phyloP scores from a whole-genome alignment of 1,284 basidiomycete species.

The Acaromyces ingoldii region DNA sequence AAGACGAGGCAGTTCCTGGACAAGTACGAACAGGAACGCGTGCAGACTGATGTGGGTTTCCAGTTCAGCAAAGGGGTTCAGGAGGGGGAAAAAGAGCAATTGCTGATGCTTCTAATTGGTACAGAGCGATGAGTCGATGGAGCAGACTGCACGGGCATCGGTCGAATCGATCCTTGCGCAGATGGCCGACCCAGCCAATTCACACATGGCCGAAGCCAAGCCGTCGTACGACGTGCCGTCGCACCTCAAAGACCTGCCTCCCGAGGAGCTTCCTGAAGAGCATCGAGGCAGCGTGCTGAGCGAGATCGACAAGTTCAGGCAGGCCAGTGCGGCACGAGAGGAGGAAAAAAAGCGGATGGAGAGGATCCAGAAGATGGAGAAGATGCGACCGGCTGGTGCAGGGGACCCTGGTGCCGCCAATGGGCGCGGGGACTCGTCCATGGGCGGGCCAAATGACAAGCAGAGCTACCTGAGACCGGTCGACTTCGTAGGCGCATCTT shows the following conservation, averaged over 20 bases:
- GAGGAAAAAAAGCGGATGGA: conserved; percentile 39
- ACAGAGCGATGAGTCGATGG: conserved; percentile 20
- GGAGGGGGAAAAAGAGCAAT: background rate
- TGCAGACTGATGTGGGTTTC: conserved; percentile 69
- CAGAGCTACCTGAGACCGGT: conserved; percentile 30
- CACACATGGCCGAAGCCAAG: conserved; percentile 58
- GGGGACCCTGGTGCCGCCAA: background rate
- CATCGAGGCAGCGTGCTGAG: conserved; percentile 87
- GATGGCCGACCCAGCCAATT: conserved; percentile 56
- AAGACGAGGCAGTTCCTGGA: conserved; percentile 82
- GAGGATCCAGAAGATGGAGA: conserved; percentile 32
- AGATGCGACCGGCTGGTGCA: conserved; percentile 16
- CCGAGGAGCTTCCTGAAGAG: conserved; percentile 90
- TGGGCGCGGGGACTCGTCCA: background rate
- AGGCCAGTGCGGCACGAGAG: conserved; percentile 41
- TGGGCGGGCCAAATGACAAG: conserved; percentile 11
- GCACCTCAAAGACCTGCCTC: conserved; percentile 87
- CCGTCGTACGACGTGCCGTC: conserved; percentile 69
- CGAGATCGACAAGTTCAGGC: conserved; percentile 76
- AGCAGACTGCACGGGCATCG: conserved; percentile 58
- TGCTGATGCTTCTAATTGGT: background rate
- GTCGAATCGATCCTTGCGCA: conserved; percentile 47
- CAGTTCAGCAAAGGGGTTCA: no score
- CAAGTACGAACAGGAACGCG: conserved; percentile 71
- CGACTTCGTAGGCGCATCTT: conserved; percentile 23